Evolutionary conservation across 75 land plant species (phyloP), one percentile per base, ranked within the genome.

Genomic region (Cryptomeria japonica): DNA sequence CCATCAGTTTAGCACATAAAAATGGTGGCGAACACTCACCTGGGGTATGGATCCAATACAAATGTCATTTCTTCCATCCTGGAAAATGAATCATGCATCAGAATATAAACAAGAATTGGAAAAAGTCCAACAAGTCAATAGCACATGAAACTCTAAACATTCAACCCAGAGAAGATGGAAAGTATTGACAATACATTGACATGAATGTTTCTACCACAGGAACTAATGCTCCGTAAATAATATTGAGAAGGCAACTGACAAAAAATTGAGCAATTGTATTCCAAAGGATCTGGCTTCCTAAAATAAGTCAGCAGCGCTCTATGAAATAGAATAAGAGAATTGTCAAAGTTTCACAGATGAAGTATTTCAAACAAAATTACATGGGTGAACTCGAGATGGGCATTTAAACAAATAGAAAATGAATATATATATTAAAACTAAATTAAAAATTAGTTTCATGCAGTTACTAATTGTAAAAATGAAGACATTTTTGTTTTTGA

Each of bases 21-120:
- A 61, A 80, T 41, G 42, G 46, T 80, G 46, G 47, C 2, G 3
- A 41, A 12, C 83, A 80, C 83, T 80, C 83, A 80, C 83, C 83
- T 80, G 83, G 47, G 83, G 83, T 19, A 80, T 80, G 44, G 49
- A 41, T 80, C 46, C 83, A 80, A 80, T 41, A 80, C 83, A 80
- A 42, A 80, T 80, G 46, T 41, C 83, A 80, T 18, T 80, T 80
- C 83, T 41, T 80, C 46, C 83, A 42, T 80, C 47, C 83, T 80
- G 83, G 46, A 80, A 80, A 42, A 42, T 25, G 44, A 42, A 80
- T 42, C 9, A 28, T 80, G 47, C 46, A 80, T 80, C 47, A 42
- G 47, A 80, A 19, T 41, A 73, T 73, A 11, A 11, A n/a, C 36
- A 73, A 73, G 36, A 73, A 10, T 31, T 2, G 76, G 76, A 73